Evolutionary conservation across 306 rosid genomes (phyloP), one percentile per base, ranked within the genome.

Genomic region (Dalbergia cultrata): DNA sequence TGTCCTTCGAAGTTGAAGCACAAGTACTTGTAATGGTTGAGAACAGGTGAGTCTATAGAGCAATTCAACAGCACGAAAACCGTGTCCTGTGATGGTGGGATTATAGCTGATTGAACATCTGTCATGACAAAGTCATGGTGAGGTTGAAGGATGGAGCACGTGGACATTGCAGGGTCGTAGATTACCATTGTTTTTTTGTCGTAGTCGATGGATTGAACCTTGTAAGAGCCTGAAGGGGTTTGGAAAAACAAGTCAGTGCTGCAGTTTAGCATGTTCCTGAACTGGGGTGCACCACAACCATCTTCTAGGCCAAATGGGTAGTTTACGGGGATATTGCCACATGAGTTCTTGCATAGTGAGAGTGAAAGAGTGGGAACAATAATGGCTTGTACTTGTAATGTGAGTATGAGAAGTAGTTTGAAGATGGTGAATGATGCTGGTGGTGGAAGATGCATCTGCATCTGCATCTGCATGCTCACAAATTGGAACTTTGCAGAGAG

Each of bases 201-300:
- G 67, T 95, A 95, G 86, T 95, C 86, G 4, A 95, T 87, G 84
- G 98, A 91, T 81, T 95, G 91, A 56, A 95, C 97, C 58, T 91
- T 95, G 92, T 95, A 95, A 19, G 54, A 45, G 22, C 98, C 98
- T 5, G 98, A 95, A 13, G 97, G 95, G 7, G 98, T 92, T 75
- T 80, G 74, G 70, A 95, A 90, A 89, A 95, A 95, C 60, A 95
- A 57, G 64, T 92, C 90, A 8, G 60, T 84, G 13, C 87, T 80
- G 90, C 98, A 95, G 80, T 91, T 95, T 43, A 95, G 62, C 97
- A 91, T 90, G 83, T 75, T 77, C 18, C 97, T 85, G 74, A 92
- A 91, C 67, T 91, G 97, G 3, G 98, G 98, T 7, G 97, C 93
- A 8, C 98, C 97, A 45, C 98, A 95, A 10, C 98, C 98, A 49